Evolutionary conservation across 495 filamentous ascomycete species (phyloP).

Genomic region (Daldinia bambusicola): DNA sequence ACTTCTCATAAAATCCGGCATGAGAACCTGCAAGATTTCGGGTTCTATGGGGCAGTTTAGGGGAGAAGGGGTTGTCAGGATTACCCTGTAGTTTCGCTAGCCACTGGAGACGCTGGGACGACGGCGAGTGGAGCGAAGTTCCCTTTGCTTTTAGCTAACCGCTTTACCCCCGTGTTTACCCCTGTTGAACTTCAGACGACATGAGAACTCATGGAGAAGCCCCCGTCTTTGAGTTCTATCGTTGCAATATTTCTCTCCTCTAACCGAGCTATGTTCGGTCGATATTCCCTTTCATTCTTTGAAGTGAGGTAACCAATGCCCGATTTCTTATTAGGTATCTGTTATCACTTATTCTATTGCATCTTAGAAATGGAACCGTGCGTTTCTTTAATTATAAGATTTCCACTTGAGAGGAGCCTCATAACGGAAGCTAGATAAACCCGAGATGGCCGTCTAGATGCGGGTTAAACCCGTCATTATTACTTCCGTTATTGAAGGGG

Average conservation of each 20-base stretch:
- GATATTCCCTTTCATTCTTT: not conserved
- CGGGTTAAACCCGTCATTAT: constrained; percentile 20
- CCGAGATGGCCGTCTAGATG: constrained; percentile 8
- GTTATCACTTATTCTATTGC: no score
- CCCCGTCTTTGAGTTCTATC: constrained; percentile 10
- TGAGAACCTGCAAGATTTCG: constrained; percentile 17
- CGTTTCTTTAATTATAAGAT: not conserved
- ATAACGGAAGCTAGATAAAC: constrained; percentile 27
- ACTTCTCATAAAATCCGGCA: constrained; percentile 11
- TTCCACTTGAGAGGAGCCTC: constrained; percentile 28
- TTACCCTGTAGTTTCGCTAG: constrained; percentile 37
- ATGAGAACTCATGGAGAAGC: constrained; percentile 8
- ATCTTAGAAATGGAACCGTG: not conserved
- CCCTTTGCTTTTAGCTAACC: constrained; percentile 30
- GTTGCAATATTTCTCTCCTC: not conserved
- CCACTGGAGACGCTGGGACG: constrained; percentile 11
- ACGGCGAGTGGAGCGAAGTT: constrained; percentile 11
- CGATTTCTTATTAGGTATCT: no score
- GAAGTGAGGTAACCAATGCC: not conserved
- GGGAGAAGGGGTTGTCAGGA: constrained; percentile 11
- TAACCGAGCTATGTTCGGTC: not conserved
- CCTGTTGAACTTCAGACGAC: constrained; percentile 34
- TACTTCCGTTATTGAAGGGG: constrained; percentile 28
- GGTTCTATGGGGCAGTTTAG: not conserved
- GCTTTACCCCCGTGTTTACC: constrained; percentile 19